Evolutionary conservation across 2,329 filamentous ascomycete species (phyloP).

Genomic region (Xylariaceae sp.): DNA sequence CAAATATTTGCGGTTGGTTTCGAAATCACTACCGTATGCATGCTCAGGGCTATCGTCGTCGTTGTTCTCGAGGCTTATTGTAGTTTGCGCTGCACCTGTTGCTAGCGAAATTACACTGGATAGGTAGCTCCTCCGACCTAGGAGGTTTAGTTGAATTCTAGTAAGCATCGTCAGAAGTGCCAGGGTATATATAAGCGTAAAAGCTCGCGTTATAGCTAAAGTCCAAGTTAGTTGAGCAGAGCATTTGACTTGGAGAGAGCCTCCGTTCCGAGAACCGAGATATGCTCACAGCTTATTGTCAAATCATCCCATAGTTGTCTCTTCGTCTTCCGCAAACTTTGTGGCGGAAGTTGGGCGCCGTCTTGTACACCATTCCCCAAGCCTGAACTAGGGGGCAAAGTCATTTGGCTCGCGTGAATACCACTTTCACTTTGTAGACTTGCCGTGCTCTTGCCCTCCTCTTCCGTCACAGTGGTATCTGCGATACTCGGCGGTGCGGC

Average conservation of each 20-base stretch:
- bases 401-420: slow-evolving; percentile 75
- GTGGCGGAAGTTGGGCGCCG: slow-evolving; percentile 38
- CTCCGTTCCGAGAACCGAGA: background rate
- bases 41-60: slow-evolving; percentile 83
- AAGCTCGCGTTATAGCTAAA: slow-evolving; percentile 80
- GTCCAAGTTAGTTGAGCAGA: slow-evolving; percentile 6
- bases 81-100: slow-evolving; percentile 65
- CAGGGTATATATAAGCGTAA: slow-evolving; percentile 88
- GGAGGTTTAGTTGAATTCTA: slow-evolving; percentile 91
- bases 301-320: slow-evolving; percentile 95
- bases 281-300: slow-evolving; percentile 79
- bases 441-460: slow-evolving; percentile 72
- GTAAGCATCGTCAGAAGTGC: slow-evolving; percentile 87
- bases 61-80: slow-evolving; percentile 87
- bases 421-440: slow-evolving; percentile 79
- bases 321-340: slow-evolving; percentile 70
- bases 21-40: slow-evolving; percentile 86
- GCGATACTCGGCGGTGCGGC: slow-evolving; percentile 52
- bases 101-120: slow-evolving; percentile 92
- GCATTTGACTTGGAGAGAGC: background rate
- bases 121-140: slow-evolving; percentile 90
- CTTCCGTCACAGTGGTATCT: slow-evolving; percentile 72
- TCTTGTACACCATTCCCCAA: slow-evolving; percentile 39
- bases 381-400: slow-evolving; percentile 50
- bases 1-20: slow-evolving; percentile 90